A percentile compares a stretch with the other conserved stretches of the same genome.
Evolutionary conservation across 495 filamentous ascomycete genomes (phyloP).

Genomic region (Echria macrotheca): DNA sequence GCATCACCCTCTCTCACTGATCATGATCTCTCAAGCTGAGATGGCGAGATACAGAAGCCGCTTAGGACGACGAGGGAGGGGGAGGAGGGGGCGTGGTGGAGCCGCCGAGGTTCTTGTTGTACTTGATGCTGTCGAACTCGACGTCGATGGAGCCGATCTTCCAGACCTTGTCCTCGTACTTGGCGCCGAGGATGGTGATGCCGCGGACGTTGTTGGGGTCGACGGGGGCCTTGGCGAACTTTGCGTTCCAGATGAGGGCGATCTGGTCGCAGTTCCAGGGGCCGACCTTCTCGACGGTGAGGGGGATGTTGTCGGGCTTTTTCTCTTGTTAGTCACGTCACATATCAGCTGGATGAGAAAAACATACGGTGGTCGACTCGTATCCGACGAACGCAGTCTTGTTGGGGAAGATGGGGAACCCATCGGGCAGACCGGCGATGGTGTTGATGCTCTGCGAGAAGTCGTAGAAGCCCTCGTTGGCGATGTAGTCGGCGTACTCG

Average conservation of each 20-base stretch:
- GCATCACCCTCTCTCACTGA: too few species aligned
- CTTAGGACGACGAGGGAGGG: too few species aligned
- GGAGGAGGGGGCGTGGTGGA: not conserved
- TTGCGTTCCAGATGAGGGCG: conserved; percentile 24
- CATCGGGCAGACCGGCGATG: conserved; percentile 20
- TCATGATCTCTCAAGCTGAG: too few species aligned
- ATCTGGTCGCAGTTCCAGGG: conserved; percentile 24
- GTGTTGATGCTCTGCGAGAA: conserved; percentile 29
- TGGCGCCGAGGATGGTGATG: conserved; percentile 20
- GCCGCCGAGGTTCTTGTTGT: conserved; percentile 23
- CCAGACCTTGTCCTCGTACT: conserved; percentile 17
- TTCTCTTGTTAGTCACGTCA: not conserved
- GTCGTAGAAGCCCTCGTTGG: conserved; percentile 20
- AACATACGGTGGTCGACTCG: conserved; percentile 11
- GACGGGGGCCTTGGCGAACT: conserved; percentile 13
- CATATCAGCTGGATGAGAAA: too few species aligned
- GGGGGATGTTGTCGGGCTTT: conserved; percentile 20
- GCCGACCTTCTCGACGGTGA: conserved; percentile 5
- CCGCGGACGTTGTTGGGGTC: conserved; percentile 19
- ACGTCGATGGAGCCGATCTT: conserved; percentile 26
- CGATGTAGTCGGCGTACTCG: conserved; percentile 20
- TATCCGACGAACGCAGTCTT: conserved; percentile 22
- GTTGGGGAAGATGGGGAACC: conserved; percentile 23
- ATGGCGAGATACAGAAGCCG: too few species aligned
- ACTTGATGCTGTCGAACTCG: conserved; percentile 29